Evolutionary conservation across 2,329 filamentous ascomycete genomes (phyloP).

Genomic region (Lachnellula cervina): DNA sequence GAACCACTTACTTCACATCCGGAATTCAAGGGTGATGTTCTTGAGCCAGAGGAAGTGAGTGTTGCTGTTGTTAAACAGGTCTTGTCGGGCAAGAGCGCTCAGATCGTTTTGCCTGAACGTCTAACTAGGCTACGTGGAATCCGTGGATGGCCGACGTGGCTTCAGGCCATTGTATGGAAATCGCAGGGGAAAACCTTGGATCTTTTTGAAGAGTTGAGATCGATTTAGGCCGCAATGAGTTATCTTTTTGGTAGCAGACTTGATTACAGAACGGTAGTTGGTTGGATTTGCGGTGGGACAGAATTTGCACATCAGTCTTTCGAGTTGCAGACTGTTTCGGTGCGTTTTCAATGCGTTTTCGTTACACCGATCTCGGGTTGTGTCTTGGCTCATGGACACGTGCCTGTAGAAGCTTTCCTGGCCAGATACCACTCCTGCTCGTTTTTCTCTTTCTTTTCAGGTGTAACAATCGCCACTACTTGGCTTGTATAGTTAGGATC

Average conservation of each 20-base stretch:
- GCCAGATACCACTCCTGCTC: too few species aligned
- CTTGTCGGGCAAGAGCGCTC: slow-evolving; percentile 47
- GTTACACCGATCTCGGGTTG: too few species aligned
- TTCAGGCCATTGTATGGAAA: not conserved
- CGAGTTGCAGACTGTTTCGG: too few species aligned
- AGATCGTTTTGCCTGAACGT: not conserved
- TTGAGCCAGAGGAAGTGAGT: slow-evolving; percentile 58
- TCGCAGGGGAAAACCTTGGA: not conserved
- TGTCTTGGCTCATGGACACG: too few species aligned
- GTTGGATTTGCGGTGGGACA: not conserved
- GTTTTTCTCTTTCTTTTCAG: too few species aligned
- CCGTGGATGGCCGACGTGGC: not conserved
- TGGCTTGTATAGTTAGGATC: too few species aligned
- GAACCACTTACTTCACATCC: slow-evolving; percentile 44
- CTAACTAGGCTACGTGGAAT: not conserved
- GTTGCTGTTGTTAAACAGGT: slow-evolving; percentile 57
- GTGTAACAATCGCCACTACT: too few species aligned
- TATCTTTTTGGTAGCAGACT: not conserved
- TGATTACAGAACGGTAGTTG: not conserved
- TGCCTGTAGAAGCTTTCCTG: too few species aligned
- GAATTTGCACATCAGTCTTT: too few species aligned
- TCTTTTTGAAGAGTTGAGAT: not conserved
- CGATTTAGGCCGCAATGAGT: not conserved
- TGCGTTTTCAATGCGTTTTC: too few species aligned
- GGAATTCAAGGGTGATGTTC: slow-evolving; percentile 44